These are phyloP conservation scores for Pezicula neosporulosa DNA, from an alignment of 2,329 filamentous ascomycete genomes.

Conservation along the genomic window DNA sequence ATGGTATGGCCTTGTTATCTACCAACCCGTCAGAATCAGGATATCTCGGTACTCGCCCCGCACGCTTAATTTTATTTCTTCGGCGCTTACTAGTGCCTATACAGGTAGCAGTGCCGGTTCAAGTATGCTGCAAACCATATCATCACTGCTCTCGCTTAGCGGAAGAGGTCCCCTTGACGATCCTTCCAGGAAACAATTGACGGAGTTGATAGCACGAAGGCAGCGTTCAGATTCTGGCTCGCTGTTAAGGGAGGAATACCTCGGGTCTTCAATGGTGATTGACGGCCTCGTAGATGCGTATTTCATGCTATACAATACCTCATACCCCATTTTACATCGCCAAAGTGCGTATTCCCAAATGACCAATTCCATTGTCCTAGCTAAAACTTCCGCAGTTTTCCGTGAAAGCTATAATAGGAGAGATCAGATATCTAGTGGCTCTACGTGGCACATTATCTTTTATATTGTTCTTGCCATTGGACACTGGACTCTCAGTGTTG, in stretches of 20 bases:
- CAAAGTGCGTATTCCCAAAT: conserved; percentile 1
- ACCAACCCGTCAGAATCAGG: conserved; percentile 30
- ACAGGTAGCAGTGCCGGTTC: conserved; percentile 11
- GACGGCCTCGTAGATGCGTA: conserved; percentile 18
- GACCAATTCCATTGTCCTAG: too few species aligned
- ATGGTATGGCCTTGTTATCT: conserved; percentile 32
- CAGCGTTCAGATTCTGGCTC: conserved; percentile 7
- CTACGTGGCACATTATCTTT: conserved; percentile 31
- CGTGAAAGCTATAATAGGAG: conserved; percentile 22
- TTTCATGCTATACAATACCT: conserved; percentile 14
- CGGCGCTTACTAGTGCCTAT: neutral
- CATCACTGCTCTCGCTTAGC: conserved; percentile 5
- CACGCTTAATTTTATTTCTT: neutral
- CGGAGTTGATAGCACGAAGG: conserved; percentile 5
- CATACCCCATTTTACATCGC: conserved; percentile 16
- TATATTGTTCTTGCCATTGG: conserved; percentile 36
- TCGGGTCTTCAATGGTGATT: conserved; percentile 24
- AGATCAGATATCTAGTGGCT: conserved; percentile 12
- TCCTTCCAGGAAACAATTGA: conserved; percentile 1
- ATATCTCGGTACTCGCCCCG: conserved; percentile 23
- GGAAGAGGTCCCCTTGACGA: conserved; percentile 7
- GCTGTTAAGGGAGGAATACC: conserved; percentile 7
- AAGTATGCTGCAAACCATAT: conserved; percentile 11
- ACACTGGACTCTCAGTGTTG: conserved; percentile 24
- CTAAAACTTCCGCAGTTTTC: conserved; percentile 2